Evolutionary conservation across 345 rosid species (phyloP).

Genomic region (Acer yangbiense): DNA sequence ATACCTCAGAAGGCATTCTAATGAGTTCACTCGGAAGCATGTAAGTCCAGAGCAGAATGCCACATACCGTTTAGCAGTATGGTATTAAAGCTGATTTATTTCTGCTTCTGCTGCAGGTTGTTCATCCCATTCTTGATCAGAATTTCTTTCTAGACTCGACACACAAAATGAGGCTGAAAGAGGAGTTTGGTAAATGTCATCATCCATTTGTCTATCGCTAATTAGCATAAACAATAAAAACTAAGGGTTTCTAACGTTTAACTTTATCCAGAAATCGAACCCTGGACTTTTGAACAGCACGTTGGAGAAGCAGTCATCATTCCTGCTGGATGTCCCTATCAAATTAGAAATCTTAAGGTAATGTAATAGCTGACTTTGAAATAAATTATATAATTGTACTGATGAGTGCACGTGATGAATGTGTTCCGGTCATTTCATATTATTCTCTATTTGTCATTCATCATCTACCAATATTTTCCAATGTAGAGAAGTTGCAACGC

Average conservation of each 20-base stretch:
- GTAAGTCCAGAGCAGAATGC: slow-evolving; percentile 44
- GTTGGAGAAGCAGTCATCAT: slow-evolving; percentile 92
- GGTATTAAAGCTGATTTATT: slow-evolving; percentile 18
- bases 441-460: not conserved
- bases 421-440: not conserved
- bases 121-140: slow-evolving; percentile 85
- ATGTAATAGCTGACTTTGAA: too few species aligned
- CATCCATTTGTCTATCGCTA: not conserved
- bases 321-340: slow-evolving; percentile 97
- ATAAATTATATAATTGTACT: too few species aligned
- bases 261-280: slow-evolving; percentile 69
- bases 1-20: slow-evolving; percentile 66
- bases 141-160: slow-evolving; percentile 72
- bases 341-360: slow-evolving; percentile 84
- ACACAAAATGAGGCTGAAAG: slow-evolving; percentile 82
- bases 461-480: not conserved
- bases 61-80: slow-evolving; percentile 9
- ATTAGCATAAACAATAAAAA: not conserved
- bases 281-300: slow-evolving; percentile 92
- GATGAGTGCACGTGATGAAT: not conserved
- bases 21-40: slow-evolving; percentile 51
- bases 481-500: not conserved
- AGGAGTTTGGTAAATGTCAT: slow-evolving; percentile 71
- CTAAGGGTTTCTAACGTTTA: slow-evolving; percentile 5
- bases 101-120: slow-evolving; percentile 47